Conservation (phyloP, 306 rosid genomes). For the Luffa acutangula region DNA sequence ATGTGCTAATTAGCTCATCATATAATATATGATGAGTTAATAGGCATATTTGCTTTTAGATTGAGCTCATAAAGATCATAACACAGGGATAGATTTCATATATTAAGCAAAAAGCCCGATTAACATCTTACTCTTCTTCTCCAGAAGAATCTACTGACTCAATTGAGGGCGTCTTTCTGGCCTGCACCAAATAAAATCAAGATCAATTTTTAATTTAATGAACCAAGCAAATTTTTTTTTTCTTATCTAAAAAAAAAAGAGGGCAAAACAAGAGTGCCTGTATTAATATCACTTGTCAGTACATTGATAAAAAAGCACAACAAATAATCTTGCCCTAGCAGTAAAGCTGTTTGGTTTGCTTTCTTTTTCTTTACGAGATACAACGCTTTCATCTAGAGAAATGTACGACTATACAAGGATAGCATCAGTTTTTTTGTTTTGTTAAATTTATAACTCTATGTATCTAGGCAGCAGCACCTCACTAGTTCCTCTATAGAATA, state of each 20-base stretch:
- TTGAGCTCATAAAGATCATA: not conserved
- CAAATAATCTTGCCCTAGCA: not conserved
- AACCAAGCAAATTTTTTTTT: not conserved
- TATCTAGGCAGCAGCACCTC: not conserved
- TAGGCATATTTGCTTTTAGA: not conserved
- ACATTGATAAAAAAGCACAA: not conserved
- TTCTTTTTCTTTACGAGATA: not conserved
- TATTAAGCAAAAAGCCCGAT: not conserved
- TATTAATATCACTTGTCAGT: not conserved
- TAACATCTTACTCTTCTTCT: constrained; percentile 88
- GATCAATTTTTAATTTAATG: not conserved
- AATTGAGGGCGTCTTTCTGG: constrained; percentile 78
- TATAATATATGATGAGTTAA: not conserved
- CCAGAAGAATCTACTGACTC: constrained; percentile 97
- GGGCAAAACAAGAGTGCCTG: not conserved
- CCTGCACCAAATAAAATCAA: constrained; percentile 41
- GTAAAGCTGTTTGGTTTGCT: not conserved
- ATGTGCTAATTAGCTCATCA: not conserved
- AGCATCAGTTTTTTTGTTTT: not conserved
- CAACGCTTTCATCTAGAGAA: not conserved
- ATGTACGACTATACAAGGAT: not conserved
- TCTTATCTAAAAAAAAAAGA: too few relatives aligned
- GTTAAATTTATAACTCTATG: not conserved
- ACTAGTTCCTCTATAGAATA: not conserved
- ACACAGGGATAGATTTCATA: not conserved